A percentile compares a stretch with the other conserved stretches of the same genome.
These are phyloP conservation scores for Blastocystis sp. DNA, from an alignment of 352 stramenopile species.

Conservation along the genomic window DNA sequence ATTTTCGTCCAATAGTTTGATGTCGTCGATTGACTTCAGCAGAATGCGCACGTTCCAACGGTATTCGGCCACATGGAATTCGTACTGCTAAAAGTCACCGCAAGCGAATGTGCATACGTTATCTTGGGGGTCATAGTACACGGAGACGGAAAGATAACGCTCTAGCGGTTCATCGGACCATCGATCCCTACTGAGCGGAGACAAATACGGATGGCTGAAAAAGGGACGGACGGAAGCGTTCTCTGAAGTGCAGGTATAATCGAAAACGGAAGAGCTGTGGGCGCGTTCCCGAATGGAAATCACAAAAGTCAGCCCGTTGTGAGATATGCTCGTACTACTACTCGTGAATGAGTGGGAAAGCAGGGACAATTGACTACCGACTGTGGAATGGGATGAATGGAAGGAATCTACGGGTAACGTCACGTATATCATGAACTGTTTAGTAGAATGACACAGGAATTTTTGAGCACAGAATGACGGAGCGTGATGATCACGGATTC, in stretches of 20 bases:
- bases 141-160: conserved; percentile 17
- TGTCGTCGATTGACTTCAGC: conserved; percentile 41
- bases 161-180: neutral
- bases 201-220: conserved; percentile 1
- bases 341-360: neutral
- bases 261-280: conserved; percentile 4
- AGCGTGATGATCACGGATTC: conserved; percentile 17
- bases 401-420: conserved; percentile 15
- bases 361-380: neutral
- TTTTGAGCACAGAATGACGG: conserved; percentile 25
- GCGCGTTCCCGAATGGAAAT: neutral
- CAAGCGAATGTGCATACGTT: neutral
- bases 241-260: conserved; percentile 26
- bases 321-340: conserved; percentile 5
- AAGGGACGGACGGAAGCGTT: neutral
- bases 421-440: conserved; percentile 9
- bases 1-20: conserved; percentile 19
- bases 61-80: conserved; percentile 57
- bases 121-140: conserved; percentile 19
- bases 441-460: conserved; percentile 42
- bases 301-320: neutral
- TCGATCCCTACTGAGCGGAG: neutral
- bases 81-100: conserved; percentile 33
- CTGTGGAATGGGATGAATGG: neutral
- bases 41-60: conserved; percentile 46